Base-by-base conservation (phyloP, 441 rosid species). In the Mallotus repandus region DNA sequence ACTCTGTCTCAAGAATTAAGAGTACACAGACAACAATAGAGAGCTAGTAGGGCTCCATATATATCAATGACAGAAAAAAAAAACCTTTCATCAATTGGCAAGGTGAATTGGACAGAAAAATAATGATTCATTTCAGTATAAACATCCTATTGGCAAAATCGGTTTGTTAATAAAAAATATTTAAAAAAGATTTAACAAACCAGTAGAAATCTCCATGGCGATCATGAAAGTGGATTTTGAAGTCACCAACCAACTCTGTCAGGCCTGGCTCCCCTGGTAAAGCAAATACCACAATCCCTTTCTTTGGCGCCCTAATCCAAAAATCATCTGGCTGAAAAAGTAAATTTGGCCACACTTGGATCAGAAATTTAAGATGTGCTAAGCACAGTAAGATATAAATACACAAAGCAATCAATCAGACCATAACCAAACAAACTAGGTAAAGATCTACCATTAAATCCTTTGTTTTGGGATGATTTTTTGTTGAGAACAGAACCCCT, bases 241-340 rank as follows among this genome's bases (percentile, higher is more conserved):
- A 90, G 84, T 94, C 96, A 25, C 98, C 97, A 0, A 66, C 75
- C 76, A 94, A 58, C 80, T 90, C 91, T 66, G 97, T 81, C 49
- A 94, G 87, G 77, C 97, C 98, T 71, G 97, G 91, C 81, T 94
- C 89, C 52, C 97, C 93, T 13, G 98, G 98, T 69, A 94, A 61
- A 66, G 98, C 97, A 84, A 91, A 94, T 68, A 91, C 90, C 69
- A 89, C 68, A 9, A 89, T 80, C 65, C 94, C 96, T 80, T 90
- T 94, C 81, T 82, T 91, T 48, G 88, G 90, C 61, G 89, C 87
- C 50, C 79, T 91, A 43, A 91, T 86, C 96, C 97, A 91, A 84
- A 90, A 94, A 75, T 94, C 97, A 80, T 91, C 92, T 48, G 98
- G 97, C 98, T 89, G 87, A 48, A 79, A 75, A 80, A 41, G 66